These are phyloP conservation scores for Wickerhamomyces rabaulensis DNA, from an alignment of 805 yeast species.

Conservation along the genomic window DNA sequence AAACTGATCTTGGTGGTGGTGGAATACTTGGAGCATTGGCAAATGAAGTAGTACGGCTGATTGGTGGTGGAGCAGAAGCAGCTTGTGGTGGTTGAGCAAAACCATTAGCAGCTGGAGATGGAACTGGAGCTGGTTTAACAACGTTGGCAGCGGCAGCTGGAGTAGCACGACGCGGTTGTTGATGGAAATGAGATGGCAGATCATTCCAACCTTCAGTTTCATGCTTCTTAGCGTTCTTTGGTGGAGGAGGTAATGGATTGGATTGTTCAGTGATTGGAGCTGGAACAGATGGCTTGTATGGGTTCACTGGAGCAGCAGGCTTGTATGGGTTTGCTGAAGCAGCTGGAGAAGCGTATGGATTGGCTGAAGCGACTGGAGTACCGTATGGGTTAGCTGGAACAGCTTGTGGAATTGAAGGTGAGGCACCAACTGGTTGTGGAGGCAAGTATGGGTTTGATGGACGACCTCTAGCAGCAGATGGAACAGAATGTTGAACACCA, in stretches of 20 bases:
- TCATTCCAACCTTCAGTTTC: slow-evolving; percentile 73
- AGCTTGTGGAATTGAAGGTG: slow-evolving; percentile 14
- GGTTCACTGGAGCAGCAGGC: slow-evolving; percentile 18
- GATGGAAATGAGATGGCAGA: slow-evolving; percentile 49
- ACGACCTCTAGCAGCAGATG: slow-evolving; percentile 7
- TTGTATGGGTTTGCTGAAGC: slow-evolving; percentile 20
- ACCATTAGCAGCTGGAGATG: slow-evolving; percentile 12
- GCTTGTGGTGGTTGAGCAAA: slow-evolving; percentile 23
- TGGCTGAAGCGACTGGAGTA: slow-evolving; percentile 9
- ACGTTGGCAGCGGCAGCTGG: slow-evolving; percentile 36
- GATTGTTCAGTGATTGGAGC: slow-evolving; percentile 23
- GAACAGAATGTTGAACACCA: slow-evolving; percentile 7
- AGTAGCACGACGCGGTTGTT: slow-evolving; percentile 30
- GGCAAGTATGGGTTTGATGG: slow-evolving; percentile 8
- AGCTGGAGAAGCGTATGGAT: slow-evolving; percentile 3
- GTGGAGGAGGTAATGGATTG: slow-evolving; percentile 24
- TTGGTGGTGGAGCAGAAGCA: slow-evolving; percentile 18
- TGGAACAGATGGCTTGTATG: slow-evolving; percentile 23
- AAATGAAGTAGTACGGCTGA: slow-evolving; percentile 20
- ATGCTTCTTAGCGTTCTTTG: slow-evolving; percentile 27
- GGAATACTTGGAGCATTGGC: slow-evolving; percentile 23
- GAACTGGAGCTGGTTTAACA: slow-evolving; percentile 4
- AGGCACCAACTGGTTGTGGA: slow-evolving; percentile 5
- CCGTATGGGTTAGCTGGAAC: slow-evolving; percentile 12
- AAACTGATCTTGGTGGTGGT: slow-evolving; percentile 31